Percentiles rank a stretch among this genome's conserved stretches.
Evolutionary conservation across 73 alveolate species (phyloP).

Genomic region (Halteria grandinella): DNA sequence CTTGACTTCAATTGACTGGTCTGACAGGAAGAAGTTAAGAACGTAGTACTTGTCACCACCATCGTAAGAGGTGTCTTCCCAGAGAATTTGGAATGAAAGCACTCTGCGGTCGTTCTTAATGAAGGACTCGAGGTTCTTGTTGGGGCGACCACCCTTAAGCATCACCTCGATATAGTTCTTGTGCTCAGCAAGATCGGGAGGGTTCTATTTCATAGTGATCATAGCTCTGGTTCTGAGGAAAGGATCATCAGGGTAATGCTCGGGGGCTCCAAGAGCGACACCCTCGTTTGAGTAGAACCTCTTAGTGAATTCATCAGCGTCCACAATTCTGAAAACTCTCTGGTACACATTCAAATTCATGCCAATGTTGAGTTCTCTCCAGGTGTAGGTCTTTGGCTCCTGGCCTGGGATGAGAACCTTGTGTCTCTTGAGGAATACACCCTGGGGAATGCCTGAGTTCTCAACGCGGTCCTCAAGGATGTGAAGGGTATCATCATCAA

Average conservation of each 20-base stretch:
- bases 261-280: conserved; percentile 78
- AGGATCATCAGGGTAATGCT: conserved; percentile 85
- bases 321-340: conserved; percentile 86
- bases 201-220: conserved; percentile 88
- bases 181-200: conserved; percentile 90
- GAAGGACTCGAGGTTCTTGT: conserved; percentile 79
- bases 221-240: conserved; percentile 76
- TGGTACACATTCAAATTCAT: conserved; percentile 73
- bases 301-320: conserved; percentile 93
- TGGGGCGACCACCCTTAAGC: conserved; percentile 97
- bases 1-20: conserved; percentile 90
- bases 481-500: conserved; percentile 94
- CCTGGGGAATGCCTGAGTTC: conserved; percentile 98
- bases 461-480: conserved; percentile 93
- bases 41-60: conserved; percentile 93
- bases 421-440: conserved; percentile 95
- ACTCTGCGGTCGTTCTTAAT: conserved; percentile 92
- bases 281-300: conserved; percentile 91
- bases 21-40: conserved; percentile 91
- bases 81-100: conserved; percentile 79
- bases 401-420: conserved; percentile 87
- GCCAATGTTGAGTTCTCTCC: conserved; percentile 92
- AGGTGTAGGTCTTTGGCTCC: conserved; percentile 64
- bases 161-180: conserved; percentile 94
- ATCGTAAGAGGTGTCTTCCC: conserved; percentile 92